phyloP scores from a whole-genome alignment of 805 yeast genomes.

The Naumovozyma castellii region DNA sequence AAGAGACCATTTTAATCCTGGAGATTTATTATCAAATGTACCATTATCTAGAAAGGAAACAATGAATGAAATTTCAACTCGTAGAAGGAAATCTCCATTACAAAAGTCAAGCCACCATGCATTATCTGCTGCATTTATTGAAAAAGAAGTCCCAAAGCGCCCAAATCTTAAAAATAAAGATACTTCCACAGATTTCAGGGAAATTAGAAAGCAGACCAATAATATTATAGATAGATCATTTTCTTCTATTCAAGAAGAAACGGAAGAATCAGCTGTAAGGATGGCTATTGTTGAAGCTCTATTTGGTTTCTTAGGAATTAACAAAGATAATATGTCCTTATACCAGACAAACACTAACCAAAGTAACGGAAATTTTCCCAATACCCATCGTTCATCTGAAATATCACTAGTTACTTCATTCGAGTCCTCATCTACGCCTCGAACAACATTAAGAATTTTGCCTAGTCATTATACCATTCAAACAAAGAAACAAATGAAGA shows the following conservation, averaged over 20 bases:
- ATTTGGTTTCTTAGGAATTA: slow-evolving; percentile 59
- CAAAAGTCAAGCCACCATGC: not conserved
- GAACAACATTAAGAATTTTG: slow-evolving; percentile 18
- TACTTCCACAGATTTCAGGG: not conserved
- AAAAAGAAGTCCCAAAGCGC: not conserved
- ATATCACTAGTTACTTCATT: slow-evolving; percentile 12
- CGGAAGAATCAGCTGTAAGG: slow-evolving; percentile 57
- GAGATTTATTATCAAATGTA: slow-evolving; percentile 74
- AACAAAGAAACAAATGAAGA: slow-evolving; percentile 6
- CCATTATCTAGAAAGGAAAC: slow-evolving; percentile 45
- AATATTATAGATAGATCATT: slow-evolving; percentile 19
- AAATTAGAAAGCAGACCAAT: not conserved
- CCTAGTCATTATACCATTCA: slow-evolving; percentile 19
- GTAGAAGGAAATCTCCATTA: not conserved
- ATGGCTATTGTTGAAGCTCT: slow-evolving; percentile 63
- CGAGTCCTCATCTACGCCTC: slow-evolving; percentile 9
- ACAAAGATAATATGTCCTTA: slow-evolving; percentile 28
- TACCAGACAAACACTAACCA: slow-evolving; percentile 2
- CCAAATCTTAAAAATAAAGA: not conserved
- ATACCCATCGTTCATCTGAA: slow-evolving; percentile 7
- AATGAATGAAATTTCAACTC: not conserved
- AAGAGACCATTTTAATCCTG: slow-evolving; percentile 60
- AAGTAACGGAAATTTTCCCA: not conserved
- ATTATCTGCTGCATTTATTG: not conserved
- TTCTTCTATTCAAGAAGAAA: slow-evolving; percentile 57